These are phyloP conservation scores for Apiospora rasikravindrae DNA, from an alignment of 2,329 filamentous ascomycete genomes.

Conservation along the genomic window DNA sequence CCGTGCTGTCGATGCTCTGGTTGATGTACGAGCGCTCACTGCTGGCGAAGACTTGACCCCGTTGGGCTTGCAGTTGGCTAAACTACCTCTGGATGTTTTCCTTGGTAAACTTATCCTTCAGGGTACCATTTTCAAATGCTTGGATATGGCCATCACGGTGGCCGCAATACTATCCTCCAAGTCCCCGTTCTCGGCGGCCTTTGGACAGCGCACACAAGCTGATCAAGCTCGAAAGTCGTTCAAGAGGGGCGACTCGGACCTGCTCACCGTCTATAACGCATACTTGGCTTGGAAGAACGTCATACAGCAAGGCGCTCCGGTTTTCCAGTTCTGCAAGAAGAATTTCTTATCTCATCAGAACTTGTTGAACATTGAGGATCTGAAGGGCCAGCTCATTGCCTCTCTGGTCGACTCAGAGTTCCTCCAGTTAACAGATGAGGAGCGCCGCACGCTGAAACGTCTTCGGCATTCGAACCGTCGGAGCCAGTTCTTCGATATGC, in stretches of 20 bases:
- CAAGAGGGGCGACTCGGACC: slow-evolving; percentile 85
- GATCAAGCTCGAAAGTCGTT: slow-evolving; percentile 81
- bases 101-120: slow-evolving; percentile 91
- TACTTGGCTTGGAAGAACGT: slow-evolving; percentile 88
- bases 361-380: slow-evolving; percentile 88
- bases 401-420: slow-evolving; percentile 87
- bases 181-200: slow-evolving; percentile 87
- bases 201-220: slow-evolving; percentile 82
- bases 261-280: slow-evolving; percentile 92
- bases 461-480: slow-evolving; percentile 71
- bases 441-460: slow-evolving; percentile 71
- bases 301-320: slow-evolving; percentile 74
- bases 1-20: slow-evolving; percentile 87
- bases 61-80: slow-evolving; percentile 84
- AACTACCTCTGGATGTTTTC: slow-evolving; percentile 90
- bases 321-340: slow-evolving; percentile 91
- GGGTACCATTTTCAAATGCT: slow-evolving; percentile 84
- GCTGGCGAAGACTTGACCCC: slow-evolving; percentile 82
- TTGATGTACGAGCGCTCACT: slow-evolving; percentile 91
- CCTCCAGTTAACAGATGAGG: slow-evolving; percentile 73
- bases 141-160: slow-evolving; percentile 90
- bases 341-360: slow-evolving; percentile 93
- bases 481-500: slow-evolving; percentile 81
- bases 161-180: slow-evolving; percentile 95
- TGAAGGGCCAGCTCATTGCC: slow-evolving; percentile 89